A percentile compares a stretch with the other conserved stretches of the same genome.
Evolutionary conservation across 2,329 filamentous ascomycete species (phyloP).

Genomic region (Fusarium temperatum): DNA sequence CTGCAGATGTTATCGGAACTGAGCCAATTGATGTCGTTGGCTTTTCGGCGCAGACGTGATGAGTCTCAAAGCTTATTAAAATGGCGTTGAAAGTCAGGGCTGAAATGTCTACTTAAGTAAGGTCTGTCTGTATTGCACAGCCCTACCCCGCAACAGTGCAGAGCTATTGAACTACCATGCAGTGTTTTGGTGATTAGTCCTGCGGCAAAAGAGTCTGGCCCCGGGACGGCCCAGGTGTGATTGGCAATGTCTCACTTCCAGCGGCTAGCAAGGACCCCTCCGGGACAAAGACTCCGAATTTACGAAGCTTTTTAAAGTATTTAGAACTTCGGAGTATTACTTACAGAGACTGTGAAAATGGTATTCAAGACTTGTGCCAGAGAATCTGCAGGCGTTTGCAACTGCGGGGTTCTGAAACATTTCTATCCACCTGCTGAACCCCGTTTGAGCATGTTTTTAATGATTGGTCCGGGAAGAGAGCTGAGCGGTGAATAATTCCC

Average conservation of each 20-base stretch:
- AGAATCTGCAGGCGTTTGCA: too few species aligned
- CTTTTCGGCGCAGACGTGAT: too few species aligned
- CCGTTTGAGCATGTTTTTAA: too few species aligned
- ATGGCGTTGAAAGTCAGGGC: neutral
- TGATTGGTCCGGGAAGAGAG: neutral
- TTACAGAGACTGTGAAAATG: neutral
- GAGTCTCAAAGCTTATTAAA: neutral
- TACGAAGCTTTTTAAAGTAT: rapidly evolving
- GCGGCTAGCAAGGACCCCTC: neutral
- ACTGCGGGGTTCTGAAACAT: too few species aligned
- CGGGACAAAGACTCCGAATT: neutral
- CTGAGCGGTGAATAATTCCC: neutral
- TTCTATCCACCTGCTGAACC: too few species aligned
- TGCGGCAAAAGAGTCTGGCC: neutral
- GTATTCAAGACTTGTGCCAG: neutral
- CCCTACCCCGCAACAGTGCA: neutral
- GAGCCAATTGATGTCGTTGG: neutral
- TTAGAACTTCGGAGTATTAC: neutral
- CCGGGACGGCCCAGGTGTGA: neutral
- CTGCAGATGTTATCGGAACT: rapidly evolving
- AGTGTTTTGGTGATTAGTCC: neutral
- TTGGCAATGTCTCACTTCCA: neutral
- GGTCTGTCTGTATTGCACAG: neutral
- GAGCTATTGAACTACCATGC: neutral
- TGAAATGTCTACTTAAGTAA: neutral